A percentile compares a stretch with the other conserved stretches of the same genome.
Evolutionary conservation across 345 rosid species (phyloP).

Genomic region (Mangifera indica): DNA sequence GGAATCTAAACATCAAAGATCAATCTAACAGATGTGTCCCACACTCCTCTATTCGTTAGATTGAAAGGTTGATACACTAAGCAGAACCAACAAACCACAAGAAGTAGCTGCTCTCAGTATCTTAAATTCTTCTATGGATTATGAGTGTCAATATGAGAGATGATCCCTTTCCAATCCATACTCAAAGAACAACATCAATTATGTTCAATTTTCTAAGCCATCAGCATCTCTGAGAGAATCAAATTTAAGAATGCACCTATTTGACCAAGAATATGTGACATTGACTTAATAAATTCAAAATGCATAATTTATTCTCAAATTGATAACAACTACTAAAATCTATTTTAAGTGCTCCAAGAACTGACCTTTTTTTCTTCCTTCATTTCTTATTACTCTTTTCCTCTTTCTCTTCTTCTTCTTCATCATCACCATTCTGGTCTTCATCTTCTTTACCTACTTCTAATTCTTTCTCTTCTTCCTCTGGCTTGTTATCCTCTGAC

Average conservation of each 20-base stretch:
- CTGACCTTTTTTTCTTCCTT: constrained; percentile 50
- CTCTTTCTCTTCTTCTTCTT: constrained; percentile 31
- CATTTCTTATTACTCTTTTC: constrained; percentile 32
- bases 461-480: constrained; percentile 27
- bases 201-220: neutral
- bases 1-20: neutral
- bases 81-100: constrained; percentile 5
- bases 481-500: constrained; percentile 23
- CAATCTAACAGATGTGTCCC: neutral
- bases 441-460: constrained; percentile 27
- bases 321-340: neutral
- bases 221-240: neutral
- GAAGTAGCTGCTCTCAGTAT: neutral
- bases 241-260: neutral
- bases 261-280: neutral
- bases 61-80: neutral
- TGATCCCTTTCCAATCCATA: neutral
- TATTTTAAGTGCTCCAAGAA: constrained; percentile 6
- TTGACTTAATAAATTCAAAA: neutral
- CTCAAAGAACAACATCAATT: neutral
- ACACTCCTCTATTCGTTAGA: neutral
- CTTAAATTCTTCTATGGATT: neutral
- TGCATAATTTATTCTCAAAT: neutral
- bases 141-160: neutral
- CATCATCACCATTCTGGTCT: constrained; percentile 8